Base-by-base conservation (phyloP, 2,329 filamentous ascomycete genomes). In the Hypoxylon sp. region DNA sequence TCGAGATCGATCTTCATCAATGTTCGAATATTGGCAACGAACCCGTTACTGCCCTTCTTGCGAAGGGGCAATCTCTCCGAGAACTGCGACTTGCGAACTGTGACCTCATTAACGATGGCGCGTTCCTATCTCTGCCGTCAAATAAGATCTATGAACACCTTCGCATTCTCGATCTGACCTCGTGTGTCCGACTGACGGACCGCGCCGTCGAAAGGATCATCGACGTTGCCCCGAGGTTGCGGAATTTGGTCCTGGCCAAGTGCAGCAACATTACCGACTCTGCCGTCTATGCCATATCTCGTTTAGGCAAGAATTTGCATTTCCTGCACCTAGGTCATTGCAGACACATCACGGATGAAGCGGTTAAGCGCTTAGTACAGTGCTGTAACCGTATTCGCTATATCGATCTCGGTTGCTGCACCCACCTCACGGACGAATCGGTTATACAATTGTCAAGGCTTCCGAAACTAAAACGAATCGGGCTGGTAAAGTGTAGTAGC, bases 311-410 rank as follows among this genome's bases (percentile, higher is more conserved):
- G 84, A 99, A 98, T 75, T 83, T 99, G 60, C 96, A 99, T 80
- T 98, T 97, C 79, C 91, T 99, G 58, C 96, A 99, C 77, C 86
- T 99, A 1, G 96, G 96, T 9, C 96, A 99, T 79, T 99, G 96
- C 80, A 89, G 89, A 29, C 90, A 94, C 51, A 94, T 99, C 76
- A 98, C 95, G 0, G 96, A 99, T 77, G 86, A 90, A 37, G 94
- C 94, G 1, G 94, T 99, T 17, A 92, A 92, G 74, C 90, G 90
- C 61, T 85, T 99, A 33, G 94, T 98, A 42, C 90, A 91, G 73
- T 85, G 85, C 59, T 99, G 96, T 84, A 98, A 95, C 76, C 90
- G 96, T 24, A 98, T 99, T 73, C 89, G 96, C 61, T 99, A 99
- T 79, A 99, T 99, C 71, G 96, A 99, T 78, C 84, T 99, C 47